Evolutionary conservation across 2,329 filamentous ascomycete genomes (phyloP).

Genomic region (Pyrenophora teres): DNA sequence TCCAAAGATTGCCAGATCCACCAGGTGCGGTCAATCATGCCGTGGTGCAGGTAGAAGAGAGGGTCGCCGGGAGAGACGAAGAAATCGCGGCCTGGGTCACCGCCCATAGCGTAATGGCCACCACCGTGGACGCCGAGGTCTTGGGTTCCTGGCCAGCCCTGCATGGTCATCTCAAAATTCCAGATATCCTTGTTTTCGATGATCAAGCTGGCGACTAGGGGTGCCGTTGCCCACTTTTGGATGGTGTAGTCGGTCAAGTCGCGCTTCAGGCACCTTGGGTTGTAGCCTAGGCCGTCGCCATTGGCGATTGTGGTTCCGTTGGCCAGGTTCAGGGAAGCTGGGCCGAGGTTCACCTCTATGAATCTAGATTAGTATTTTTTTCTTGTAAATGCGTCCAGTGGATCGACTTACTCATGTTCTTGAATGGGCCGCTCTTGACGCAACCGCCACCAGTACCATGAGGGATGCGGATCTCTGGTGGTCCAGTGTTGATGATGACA

Average conservation of each 20-base stretch:
- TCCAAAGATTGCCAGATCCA: constrained; percentile 50
- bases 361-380: neutral
- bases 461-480: constrained; percentile 45
- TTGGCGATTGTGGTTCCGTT: constrained; percentile 35
- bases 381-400: too few relatives aligned
- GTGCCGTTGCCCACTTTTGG: constrained; percentile 29
- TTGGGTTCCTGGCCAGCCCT: constrained; percentile 31
- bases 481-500: constrained; percentile 23
- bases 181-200: constrained; percentile 28
- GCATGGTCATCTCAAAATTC: constrained; percentile 40
- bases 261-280: constrained; percentile 35
- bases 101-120: constrained; percentile 53
- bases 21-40: constrained; percentile 52
- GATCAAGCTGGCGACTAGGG: constrained; percentile 28
- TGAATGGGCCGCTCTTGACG: constrained; percentile 58
- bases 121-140: constrained; percentile 39
- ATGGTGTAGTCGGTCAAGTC: constrained; percentile 32
- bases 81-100: constrained; percentile 45
- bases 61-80: constrained; percentile 38
- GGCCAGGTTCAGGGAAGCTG: constrained; percentile 16
- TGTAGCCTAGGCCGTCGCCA: constrained; percentile 20
- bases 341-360: constrained; percentile 22
- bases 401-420: constrained; percentile 37
- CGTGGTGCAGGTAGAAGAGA: constrained; percentile 56
- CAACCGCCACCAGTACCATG: constrained; percentile 61